Percentiles rank a stretch among this genome's conserved stretches.
Conservation (phyloP, 495 filamentous ascomycete genomes). For the Talaromyces thailandensis region DNA sequence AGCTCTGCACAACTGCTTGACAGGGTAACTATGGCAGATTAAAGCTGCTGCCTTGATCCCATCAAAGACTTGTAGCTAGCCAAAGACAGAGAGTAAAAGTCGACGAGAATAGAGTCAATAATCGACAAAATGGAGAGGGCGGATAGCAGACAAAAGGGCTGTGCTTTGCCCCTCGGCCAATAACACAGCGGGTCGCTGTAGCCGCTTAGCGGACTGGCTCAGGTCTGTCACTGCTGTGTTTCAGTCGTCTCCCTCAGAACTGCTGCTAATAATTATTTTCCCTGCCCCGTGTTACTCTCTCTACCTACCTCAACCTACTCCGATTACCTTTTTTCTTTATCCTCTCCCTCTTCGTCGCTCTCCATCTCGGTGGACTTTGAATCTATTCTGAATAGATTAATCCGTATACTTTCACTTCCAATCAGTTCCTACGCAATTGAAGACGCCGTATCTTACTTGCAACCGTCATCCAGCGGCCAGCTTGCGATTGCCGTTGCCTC, state of each 20-base stretch:
- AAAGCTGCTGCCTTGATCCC: background rate
- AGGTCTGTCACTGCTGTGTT: background rate
- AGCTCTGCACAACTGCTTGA: background rate
- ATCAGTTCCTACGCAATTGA: background rate
- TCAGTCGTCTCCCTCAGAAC: background rate
- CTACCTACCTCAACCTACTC: background rate
- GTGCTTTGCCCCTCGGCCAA: background rate
- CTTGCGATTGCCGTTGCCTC: slow-evolving; percentile 1
- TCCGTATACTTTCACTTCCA: background rate
- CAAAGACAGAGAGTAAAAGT: background rate
- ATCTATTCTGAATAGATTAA: background rate
- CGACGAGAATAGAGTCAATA: background rate
- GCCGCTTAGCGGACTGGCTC: background rate
- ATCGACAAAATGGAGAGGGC: background rate
- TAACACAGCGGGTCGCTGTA: background rate
- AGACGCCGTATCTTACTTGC: background rate
- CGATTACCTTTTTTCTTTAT: background rate
- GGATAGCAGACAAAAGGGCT: background rate
- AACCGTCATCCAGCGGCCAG: background rate
- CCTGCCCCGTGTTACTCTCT: background rate
- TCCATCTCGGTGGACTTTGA: background rate
- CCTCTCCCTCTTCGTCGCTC: background rate
- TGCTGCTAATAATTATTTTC: slow-evolving; percentile 2
- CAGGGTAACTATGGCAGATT: background rate
- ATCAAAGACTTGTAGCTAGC: too few relatives aligned